A percentile compares a stretch with the other conserved stretches of the same genome.
Conservation (phyloP, 164 flowering plant species). For the Magnolia sinica region DNA sequence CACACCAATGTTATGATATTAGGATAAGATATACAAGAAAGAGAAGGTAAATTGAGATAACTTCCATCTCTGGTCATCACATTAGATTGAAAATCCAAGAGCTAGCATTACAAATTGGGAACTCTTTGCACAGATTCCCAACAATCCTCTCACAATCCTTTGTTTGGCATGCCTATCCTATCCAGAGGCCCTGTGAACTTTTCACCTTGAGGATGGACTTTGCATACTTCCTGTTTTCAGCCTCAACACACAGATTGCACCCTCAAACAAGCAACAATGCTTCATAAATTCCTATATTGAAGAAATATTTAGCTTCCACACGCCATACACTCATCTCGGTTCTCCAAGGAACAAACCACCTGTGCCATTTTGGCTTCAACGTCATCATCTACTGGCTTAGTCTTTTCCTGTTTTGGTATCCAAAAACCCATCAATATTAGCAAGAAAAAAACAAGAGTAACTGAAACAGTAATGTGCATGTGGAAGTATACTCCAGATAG, state of each 20-base stretch:
- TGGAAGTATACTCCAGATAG: background rate
- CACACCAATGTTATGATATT: background rate
- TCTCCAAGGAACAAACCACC: slow-evolving; percentile 76
- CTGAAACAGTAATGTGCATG: background rate
- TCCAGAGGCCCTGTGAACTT: background rate
- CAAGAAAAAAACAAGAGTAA: background rate
- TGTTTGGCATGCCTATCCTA: background rate
- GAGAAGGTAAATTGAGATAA: background rate
- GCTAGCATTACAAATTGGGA: background rate
- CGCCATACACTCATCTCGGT: slow-evolving; percentile 81
- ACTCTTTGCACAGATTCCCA: background rate
- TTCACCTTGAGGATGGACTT: too few relatives aligned
- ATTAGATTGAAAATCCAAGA: background rate
- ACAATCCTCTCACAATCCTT: background rate
- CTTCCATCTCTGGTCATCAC: background rate
- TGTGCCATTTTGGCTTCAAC: slow-evolving; percentile 72
- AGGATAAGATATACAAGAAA: background rate
- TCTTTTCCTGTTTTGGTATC: slow-evolving; percentile 35
- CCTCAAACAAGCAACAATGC: too few relatives aligned
- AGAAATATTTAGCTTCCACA: slow-evolving; percentile 60
- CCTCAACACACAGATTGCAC: too few relatives aligned
- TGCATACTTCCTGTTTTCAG: too few relatives aligned
- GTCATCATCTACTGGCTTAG: slow-evolving; percentile 30
- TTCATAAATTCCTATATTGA: too few relatives aligned
- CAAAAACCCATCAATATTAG: background rate